These are phyloP conservation scores for Syncephalis fuscata DNA, from an alignment of 371 early-diverging fungal species.

Conservation along the genomic window DNA sequence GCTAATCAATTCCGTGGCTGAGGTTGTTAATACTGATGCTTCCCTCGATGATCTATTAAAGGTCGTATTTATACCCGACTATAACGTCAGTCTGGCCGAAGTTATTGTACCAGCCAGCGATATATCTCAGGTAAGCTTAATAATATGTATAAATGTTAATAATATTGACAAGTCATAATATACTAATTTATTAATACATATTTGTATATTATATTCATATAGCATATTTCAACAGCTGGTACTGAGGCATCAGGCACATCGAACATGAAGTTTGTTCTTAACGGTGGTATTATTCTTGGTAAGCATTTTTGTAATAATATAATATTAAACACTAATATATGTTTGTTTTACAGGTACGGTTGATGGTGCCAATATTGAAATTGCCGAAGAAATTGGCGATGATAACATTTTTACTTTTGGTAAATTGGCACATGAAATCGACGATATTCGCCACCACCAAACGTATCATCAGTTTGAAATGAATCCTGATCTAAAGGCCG, in stretches of 20 bases:
- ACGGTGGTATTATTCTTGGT: slow-evolving; percentile 73
- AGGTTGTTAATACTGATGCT: slow-evolving; percentile 64
- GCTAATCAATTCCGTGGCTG: slow-evolving; percentile 79
- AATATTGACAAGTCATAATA: no score
- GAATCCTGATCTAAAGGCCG: slow-evolving; percentile 52
- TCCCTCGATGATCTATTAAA: slow-evolving; percentile 57
- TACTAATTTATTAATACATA: no score
- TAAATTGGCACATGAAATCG: slow-evolving; percentile 65
- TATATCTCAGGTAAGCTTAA: slow-evolving; percentile 44
- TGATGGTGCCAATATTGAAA: slow-evolving; percentile 89
- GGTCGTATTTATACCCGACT: slow-evolving; percentile 86
- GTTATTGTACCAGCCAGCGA: slow-evolving; percentile 84
- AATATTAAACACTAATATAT: no score
- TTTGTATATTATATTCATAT: no score
- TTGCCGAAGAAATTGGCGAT: slow-evolving; percentile 79
- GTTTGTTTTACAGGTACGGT: slow-evolving; percentile 65
- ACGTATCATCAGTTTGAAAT: slow-evolving; percentile 51
- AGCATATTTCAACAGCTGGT: slow-evolving; percentile 78
- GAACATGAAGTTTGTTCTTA: slow-evolving; percentile 95
- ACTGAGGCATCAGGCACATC: slow-evolving; percentile 97
- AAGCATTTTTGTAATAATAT: no score
- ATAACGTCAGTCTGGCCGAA: slow-evolving; percentile 84
- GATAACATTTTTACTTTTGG: slow-evolving; percentile 93
- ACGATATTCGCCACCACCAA: slow-evolving; percentile 71
- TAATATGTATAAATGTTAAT: neutral